Percentiles rank a stretch among this genome's conserved stretches.
Evolutionary conservation across 139 green algal genomes (phyloP).

Genomic region (Limnomonas spitsbergensis): DNA sequence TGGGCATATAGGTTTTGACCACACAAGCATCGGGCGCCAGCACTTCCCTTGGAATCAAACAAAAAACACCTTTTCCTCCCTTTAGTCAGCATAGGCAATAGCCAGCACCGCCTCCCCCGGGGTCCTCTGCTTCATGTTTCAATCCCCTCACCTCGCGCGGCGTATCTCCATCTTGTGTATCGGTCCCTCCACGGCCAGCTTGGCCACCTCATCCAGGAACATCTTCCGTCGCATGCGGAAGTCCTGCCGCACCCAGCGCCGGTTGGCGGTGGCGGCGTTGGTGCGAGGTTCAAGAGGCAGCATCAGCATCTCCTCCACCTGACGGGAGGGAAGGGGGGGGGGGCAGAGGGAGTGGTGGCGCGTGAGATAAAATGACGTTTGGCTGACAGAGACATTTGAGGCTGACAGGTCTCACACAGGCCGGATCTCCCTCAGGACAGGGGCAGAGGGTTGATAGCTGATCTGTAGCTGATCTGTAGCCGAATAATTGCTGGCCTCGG

Average conservation of each 20-base stretch:
- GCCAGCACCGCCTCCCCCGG: background rate
- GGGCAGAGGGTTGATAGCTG: no score
- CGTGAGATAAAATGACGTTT: background rate
- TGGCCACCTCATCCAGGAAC: conserved; percentile 60
- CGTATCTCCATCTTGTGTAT: conserved; percentile 62
- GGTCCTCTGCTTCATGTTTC: background rate
- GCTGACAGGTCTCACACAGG: no score
- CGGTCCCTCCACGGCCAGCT: conserved; percentile 53
- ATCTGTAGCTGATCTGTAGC: no score
- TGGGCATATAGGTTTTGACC: background rate
- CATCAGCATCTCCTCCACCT: conserved; percentile 61
- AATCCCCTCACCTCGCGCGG: background rate
- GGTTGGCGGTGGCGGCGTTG: conserved; percentile 11
- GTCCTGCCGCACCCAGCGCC: conserved; percentile 59
- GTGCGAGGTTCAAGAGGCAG: conserved; percentile 48
- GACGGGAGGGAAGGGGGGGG: background rate
- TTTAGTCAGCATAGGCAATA: no score
- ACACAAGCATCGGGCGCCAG: background rate
- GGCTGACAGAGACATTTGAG: no score
- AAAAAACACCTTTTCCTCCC: no score
- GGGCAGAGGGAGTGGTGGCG: background rate
- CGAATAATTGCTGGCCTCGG: no score
- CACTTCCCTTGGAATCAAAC: background rate
- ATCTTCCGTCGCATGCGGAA: conserved; percentile 55
- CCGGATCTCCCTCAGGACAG: no score